Evolutionary conservation across 1,284 basidiomycete species (phyloP).

Genomic region (Trametes sp.): DNA sequence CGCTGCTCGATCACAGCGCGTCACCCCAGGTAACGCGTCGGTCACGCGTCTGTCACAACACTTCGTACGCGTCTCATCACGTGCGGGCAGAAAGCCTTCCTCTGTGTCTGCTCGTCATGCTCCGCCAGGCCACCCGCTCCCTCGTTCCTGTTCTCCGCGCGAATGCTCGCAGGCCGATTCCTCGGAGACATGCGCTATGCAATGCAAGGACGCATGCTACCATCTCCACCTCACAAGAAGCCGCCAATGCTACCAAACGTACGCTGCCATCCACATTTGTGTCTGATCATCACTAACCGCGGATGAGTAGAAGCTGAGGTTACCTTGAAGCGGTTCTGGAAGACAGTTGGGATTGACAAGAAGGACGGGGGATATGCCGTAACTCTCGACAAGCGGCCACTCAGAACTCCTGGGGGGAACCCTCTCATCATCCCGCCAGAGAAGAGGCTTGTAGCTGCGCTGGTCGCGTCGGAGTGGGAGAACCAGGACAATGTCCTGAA

Average conservation of each 20-base stretch:
- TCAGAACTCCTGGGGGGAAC: conserved; percentile 89
- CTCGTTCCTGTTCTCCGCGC: conserved; percentile 21
- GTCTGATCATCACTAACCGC: conserved; percentile 9
- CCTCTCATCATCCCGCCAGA: conserved; percentile 75
- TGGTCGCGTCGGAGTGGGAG: conserved; percentile 97
- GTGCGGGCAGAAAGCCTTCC: conserved; percentile 7
- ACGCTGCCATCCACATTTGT: conserved; percentile 10
- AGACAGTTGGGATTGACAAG: conserved; percentile 77
- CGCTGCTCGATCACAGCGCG: conserved; percentile 12
- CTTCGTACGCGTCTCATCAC: conserved; percentile 15
- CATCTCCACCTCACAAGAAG: conserved; percentile 33
- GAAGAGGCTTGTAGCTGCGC: conserved; percentile 78
- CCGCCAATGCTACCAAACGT: conserved; percentile 45
- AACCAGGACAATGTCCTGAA: conserved; percentile 89
- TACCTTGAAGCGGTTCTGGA: conserved; percentile 92
- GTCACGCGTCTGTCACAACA: conserved; percentile 22
- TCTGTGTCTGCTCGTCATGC: conserved; percentile 25
- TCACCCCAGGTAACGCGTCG: conserved; percentile 17
- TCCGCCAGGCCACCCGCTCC: conserved; percentile 25
- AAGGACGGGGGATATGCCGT: conserved; percentile 69
- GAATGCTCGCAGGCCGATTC: conserved; percentile 18
- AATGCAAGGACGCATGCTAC: conserved; percentile 29
- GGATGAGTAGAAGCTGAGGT: conserved; percentile 78
- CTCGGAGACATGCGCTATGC: conserved; percentile 2
- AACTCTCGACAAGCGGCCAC: conserved; percentile 83